Conservation (phyloP, 495 filamentous ascomycete genomes). For the Daldinia childiae region DNA sequence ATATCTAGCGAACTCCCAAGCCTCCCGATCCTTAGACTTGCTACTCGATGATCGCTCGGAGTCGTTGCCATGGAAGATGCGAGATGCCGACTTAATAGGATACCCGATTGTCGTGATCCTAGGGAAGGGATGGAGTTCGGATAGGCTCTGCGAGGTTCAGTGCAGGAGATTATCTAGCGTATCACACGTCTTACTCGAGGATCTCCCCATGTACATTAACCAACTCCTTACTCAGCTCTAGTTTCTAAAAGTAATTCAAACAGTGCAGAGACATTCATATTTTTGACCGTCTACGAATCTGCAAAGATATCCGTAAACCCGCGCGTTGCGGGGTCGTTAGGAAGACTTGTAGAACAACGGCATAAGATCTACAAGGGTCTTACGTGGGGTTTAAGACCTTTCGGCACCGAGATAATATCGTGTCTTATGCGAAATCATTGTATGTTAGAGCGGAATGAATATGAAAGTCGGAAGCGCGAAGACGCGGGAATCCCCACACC, state of each 20-base stretch:
- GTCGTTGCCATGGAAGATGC: constrained; percentile 81
- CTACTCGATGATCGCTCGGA: constrained; percentile 78
- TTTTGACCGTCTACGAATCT: neutral
- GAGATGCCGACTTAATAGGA: constrained; percentile 87
- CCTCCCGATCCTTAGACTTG: constrained; percentile 58
- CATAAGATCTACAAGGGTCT: neutral
- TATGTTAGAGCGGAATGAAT: neutral
- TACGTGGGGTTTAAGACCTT: neutral
- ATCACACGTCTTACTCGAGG: constrained; percentile 39
- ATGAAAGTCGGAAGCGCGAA: constrained; percentile 25
- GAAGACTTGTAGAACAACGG: neutral
- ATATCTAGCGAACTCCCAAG: constrained; percentile 47
- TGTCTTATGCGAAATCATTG: neutral
- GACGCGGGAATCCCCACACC: constrained; percentile 28
- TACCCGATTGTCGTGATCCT: constrained; percentile 84
- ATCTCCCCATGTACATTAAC: constrained; percentile 51
- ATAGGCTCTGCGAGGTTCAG: constrained; percentile 76
- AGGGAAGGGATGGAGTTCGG: constrained; percentile 75
- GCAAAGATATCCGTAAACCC: neutral
- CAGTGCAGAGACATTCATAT: neutral
- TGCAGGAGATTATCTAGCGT: constrained; percentile 65
- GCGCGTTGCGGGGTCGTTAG: neutral
- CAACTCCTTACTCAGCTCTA: constrained; percentile 56
- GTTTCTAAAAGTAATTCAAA: neutral
- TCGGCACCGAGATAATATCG: constrained; percentile 4